A percentile compares a stretch with the other conserved stretches of the same genome.
These are phyloP conservation scores for Ophiostoma pallidulum DNA, from an alignment of 2,329 filamentous ascomycete species.

Conservation along the genomic window DNA sequence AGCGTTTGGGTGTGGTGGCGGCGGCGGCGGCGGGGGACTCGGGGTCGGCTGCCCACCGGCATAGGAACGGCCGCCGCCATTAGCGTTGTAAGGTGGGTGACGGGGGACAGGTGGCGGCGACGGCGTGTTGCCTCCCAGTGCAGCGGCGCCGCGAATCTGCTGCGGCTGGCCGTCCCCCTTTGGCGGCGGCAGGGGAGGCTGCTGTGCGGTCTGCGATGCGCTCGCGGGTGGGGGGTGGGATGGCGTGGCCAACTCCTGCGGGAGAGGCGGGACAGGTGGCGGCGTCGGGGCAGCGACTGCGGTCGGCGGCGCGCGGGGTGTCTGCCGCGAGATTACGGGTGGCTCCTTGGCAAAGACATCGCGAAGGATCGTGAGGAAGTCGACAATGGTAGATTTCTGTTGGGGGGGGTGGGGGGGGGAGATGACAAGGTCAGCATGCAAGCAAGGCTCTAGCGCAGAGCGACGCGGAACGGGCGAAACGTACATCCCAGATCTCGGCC, in stretches of 20 bases:
- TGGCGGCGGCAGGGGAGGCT: slow-evolving; percentile 44
- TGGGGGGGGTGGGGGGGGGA: too few species aligned
- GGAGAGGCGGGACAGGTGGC: slow-evolving; percentile 63
- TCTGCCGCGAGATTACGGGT: slow-evolving; percentile 69
- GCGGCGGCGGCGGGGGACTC: slow-evolving; percentile 1
- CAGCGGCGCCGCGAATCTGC: slow-evolving; percentile 12
- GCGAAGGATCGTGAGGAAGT: slow-evolving; percentile 72
- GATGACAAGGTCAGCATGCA: background rate
- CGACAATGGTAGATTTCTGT: slow-evolving; percentile 77
- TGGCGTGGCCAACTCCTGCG: slow-evolving; percentile 45
- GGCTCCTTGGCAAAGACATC: slow-evolving; percentile 93
- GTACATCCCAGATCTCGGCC: slow-evolving; percentile 81
- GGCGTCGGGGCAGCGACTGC: slow-evolving; percentile 35
- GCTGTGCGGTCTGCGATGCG: background rate
- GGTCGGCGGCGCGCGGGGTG: slow-evolving; percentile 28
- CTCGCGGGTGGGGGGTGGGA: slow-evolving; percentile 21
- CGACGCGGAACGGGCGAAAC: slow-evolving; percentile 30
- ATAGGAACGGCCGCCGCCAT: background rate
- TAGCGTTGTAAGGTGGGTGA: slow-evolving; percentile 7
- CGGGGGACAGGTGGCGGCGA: slow-evolving; percentile 14
- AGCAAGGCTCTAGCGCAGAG: background rate
- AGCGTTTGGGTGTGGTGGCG: too few species aligned
- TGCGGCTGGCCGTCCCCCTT: slow-evolving; percentile 31
- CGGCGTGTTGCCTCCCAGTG: background rate
- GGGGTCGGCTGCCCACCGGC: background rate